Conservation (phyloP, 208 protist species). For the Acanthamoeba sp. region DNA sequence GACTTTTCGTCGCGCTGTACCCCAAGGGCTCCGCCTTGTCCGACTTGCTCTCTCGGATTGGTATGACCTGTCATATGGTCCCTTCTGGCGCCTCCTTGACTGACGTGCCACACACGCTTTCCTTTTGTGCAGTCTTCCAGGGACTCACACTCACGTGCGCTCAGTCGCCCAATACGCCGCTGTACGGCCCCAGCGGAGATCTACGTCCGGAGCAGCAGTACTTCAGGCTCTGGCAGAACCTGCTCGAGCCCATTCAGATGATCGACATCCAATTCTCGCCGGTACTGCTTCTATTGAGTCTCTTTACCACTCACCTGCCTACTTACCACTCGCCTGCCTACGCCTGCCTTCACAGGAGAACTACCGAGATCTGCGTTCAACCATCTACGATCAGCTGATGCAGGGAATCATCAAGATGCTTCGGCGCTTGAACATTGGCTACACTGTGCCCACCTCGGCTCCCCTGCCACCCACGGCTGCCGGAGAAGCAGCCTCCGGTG, state of each 20-base stretch:
- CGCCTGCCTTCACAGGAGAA: not conserved
- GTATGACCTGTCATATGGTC: not conserved
- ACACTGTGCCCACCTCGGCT: not conserved
- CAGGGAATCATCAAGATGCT: conserved; percentile 69
- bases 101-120: not conserved
- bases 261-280: conserved; percentile 48
- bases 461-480: not conserved
- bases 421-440: conserved; percentile 55
- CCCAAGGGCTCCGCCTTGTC: conserved; percentile 61
- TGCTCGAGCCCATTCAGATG: conserved; percentile 4
- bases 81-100: not conserved
- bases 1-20: conserved; percentile 67
- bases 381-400: conserved; percentile 74
- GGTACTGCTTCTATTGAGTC: not conserved
- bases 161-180: conserved; percentile 50
- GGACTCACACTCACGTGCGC: conserved; percentile 69
- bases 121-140: conserved; percentile 27
- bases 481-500: not conserved
- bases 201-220: conserved; percentile 73
- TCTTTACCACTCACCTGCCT: not conserved
- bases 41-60: conserved; percentile 56
- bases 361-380: conserved; percentile 65
- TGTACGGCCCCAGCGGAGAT: conserved; percentile 61
- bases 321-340: not conserved
- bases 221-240: conserved; percentile 66